Conservation (phyloP, 2,329 filamentous ascomycete species). For the Pyricularia grisea region DNA sequence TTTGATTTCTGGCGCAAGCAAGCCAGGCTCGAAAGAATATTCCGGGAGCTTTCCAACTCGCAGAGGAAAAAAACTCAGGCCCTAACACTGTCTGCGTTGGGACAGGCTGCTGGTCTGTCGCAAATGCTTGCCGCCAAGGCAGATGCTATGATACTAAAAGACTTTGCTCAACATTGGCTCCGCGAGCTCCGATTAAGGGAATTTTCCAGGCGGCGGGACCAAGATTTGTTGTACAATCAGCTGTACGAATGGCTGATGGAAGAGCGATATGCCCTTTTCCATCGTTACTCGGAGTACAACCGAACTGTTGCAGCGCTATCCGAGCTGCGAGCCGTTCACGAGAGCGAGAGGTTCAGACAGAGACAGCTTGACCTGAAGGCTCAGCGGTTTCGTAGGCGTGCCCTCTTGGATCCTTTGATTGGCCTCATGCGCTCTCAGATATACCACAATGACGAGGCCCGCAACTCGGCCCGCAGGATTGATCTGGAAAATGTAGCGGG, state of each 20-base stretch:
- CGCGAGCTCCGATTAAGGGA: conserved; percentile 15
- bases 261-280: conserved; percentile 16
- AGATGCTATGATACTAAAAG: conserved; percentile 9
- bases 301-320: conserved; percentile 1
- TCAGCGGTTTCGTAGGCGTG: neutral
- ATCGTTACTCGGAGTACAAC: conserved; percentile 11
- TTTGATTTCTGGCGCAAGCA: conserved; percentile 15
- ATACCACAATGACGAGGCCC: neutral
- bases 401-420: neutral
- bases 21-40: conserved; percentile 10
- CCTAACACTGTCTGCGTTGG: neutral
- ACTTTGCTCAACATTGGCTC: conserved; percentile 16
- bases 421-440: neutral
- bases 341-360: neutral
- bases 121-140: conserved; percentile 4
- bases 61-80: neutral
- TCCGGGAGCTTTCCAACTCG: conserved; percentile 7
- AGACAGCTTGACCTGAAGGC: neutral
- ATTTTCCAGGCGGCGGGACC: conserved; percentile 7
- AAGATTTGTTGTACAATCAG: neutral
- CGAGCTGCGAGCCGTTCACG: neutral
- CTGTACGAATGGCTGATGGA: conserved; percentile 18
- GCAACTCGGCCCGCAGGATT: neutral
- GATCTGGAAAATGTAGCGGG: neutral
- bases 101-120: conserved; percentile 7